Percentiles rank a stretch among this genome's conserved stretches.
Conservation (phyloP, 768 basidiomycete species). For the Leccinum subgranulosum region DNA sequence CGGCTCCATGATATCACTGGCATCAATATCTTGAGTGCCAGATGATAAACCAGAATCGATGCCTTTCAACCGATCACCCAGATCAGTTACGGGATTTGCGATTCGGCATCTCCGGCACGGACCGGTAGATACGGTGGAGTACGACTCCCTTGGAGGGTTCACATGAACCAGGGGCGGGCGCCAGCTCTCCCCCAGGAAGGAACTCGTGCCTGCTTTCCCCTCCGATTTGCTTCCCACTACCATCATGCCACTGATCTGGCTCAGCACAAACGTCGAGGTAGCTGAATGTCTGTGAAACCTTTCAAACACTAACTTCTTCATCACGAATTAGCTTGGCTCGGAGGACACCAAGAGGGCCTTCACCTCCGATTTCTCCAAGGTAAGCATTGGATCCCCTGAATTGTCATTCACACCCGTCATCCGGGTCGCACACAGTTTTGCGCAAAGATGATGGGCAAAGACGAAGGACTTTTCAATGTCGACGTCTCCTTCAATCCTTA, state of each 20-base stretch:
- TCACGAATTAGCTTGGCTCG: slow-evolving; percentile 10
- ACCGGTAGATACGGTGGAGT: too few species aligned
- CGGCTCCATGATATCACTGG: neutral
- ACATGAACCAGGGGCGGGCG: too few species aligned
- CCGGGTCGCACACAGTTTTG: slow-evolving; percentile 38
- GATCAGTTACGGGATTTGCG: too few species aligned
- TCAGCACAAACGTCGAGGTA: slow-evolving; percentile 41
- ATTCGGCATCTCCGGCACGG: too few species aligned
- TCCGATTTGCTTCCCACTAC: neutral
- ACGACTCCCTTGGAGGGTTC: too few species aligned
- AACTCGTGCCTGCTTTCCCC: neutral
- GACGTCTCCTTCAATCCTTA: slow-evolving; percentile 55
- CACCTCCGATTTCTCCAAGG: slow-evolving; percentile 56
- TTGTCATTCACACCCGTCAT: neutral
- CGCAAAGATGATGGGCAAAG: slow-evolving; percentile 53
- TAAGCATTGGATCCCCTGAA: slow-evolving; percentile 17
- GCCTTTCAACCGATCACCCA: too few species aligned
- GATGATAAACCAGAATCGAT: too few species aligned
- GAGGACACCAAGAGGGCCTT: slow-evolving; percentile 34
- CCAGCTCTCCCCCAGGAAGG: neutral
- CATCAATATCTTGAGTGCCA: neutral
- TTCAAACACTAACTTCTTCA: neutral
- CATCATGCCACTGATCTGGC: slow-evolving; percentile 37
- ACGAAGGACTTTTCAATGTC: slow-evolving; percentile 52
- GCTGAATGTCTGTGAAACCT: neutral